Conservation (phyloP, 495 filamentous ascomycete genomes). For the Neurospora intermedia region DNA sequence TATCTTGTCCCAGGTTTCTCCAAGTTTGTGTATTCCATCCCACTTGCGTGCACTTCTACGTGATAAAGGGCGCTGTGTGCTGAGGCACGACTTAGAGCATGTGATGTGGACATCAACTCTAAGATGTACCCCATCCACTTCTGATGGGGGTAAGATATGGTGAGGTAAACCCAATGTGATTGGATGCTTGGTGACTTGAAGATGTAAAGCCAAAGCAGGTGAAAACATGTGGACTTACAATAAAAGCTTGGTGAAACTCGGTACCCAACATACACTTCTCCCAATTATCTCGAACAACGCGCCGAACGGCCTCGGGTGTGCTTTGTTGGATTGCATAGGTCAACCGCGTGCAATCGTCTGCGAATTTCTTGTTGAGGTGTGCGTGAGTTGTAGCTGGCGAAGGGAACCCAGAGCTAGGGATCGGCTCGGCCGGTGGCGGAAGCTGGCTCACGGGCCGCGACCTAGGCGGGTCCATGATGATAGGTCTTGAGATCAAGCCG, state of each 20-base stretch:
- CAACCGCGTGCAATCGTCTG: constrained; percentile 32
- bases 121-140: background rate
- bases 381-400: constrained; percentile 30
- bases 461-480: constrained; percentile 32
- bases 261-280: constrained; percentile 39
- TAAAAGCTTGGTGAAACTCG: constrained; percentile 39
- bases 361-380: constrained; percentile 25
- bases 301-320: constrained; percentile 32
- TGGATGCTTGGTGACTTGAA: background rate
- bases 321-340: constrained; percentile 31
- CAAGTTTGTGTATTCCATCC: background rate
- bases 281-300: constrained; percentile 37
- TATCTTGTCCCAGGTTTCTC: background rate
- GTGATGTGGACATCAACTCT: background rate
- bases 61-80: background rate
- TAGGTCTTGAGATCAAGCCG: constrained; percentile 16
- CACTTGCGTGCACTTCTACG: background rate
- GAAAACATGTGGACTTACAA: constrained; percentile 27
- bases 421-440: constrained; percentile 1
- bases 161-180: background rate
- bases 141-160: background rate
- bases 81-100: background rate
- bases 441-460: constrained; percentile 11
- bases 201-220: background rate
- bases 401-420: constrained; percentile 20